Percentiles rank a stretch among this genome's conserved stretches.
Conservation (phyloP, 1,139 yeast species). For the Candida glucosophila region DNA sequence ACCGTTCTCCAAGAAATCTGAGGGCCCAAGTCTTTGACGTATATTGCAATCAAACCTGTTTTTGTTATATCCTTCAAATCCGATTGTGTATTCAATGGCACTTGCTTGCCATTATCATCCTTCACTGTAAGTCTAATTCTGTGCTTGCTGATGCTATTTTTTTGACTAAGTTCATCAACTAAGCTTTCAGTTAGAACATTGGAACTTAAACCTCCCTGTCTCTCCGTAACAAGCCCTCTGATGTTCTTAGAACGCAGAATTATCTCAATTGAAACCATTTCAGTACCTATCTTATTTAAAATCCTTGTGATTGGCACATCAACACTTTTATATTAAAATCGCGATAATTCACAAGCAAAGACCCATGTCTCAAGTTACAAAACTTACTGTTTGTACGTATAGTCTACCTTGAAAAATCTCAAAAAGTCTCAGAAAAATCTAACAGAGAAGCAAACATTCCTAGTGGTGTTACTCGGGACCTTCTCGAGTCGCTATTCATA, state of each 20-base stretch:
- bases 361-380: no score
- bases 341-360: no score
- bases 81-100: constrained; percentile 23
- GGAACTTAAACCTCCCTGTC: constrained; percentile 23
- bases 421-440: no score
- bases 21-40: constrained; percentile 84
- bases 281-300: no score
- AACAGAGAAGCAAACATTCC: constrained; percentile 7
- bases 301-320: no score
- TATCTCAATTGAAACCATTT: constrained; percentile 33
- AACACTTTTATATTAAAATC: no score
- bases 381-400: no score
- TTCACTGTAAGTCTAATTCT: constrained; percentile 29
- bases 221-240: constrained; percentile 29
- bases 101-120: constrained; percentile 22
- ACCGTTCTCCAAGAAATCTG: constrained; percentile 91
- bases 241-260: constrained; percentile 45
- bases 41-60: constrained; percentile 25
- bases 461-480: constrained; percentile 3
- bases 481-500: constrained; percentile 6
- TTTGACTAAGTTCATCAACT: constrained; percentile 30
- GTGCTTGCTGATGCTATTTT: constrained; percentile 33
- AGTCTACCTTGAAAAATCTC: no score
- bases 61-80: constrained; percentile 20
- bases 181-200: constrained; percentile 24